Base-by-base conservation (phyloP, 2,329 filamentous ascomycete genomes). In the Westerdykella ornata region DNA sequence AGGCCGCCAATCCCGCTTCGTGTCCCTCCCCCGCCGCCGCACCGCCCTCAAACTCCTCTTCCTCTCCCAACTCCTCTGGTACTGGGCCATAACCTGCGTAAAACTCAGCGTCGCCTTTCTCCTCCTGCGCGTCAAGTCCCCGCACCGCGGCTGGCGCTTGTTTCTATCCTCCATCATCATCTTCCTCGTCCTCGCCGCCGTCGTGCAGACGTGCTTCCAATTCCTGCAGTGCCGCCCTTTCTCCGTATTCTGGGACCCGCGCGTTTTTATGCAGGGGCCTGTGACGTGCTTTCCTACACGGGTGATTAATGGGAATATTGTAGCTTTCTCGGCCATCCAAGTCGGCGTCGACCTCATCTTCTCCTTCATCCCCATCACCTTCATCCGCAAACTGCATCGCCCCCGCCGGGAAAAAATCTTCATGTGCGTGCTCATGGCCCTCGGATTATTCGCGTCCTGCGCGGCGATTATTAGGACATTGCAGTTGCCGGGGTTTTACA, bases 141-240 rank as follows among this genome's bases (percentile, higher is more conserved):
- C 46, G 3, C 43, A 35, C 4, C 41, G 39, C 1, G 37, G 35
- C 12, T 60, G 57, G 56, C 43, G 45, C 3, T 34, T 47, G 18
- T 57, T 56, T 42, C 46, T 57, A 20, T 42, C 39, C 38, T 26
- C 34, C 30, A 45, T 43, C n/a, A 57, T 59, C 29, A 30, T 20
- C 16, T 6, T 60, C 12, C 37, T 53, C 2, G 8, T 58, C 20
- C 18, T 46, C 18, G 50, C 50, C 15, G 49, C 39, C 16, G 32
- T 48, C 14, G 44, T 51, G 1, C 49, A 53, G 18, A 60, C 54
- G 3, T 31, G 28, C 16, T 57, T 56, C 32, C 54, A 52, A 15
- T 59, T 60, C 40, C 38, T 54, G 16, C 53, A 59, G 33, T 60
- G 56, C 45, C 44, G 47, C 5, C 57, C 56, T 0, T 59, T 56